Evolutionary conservation across 1,284 basidiomycete species (phyloP).

Genomic region (Ustilago vetiveriae): DNA sequence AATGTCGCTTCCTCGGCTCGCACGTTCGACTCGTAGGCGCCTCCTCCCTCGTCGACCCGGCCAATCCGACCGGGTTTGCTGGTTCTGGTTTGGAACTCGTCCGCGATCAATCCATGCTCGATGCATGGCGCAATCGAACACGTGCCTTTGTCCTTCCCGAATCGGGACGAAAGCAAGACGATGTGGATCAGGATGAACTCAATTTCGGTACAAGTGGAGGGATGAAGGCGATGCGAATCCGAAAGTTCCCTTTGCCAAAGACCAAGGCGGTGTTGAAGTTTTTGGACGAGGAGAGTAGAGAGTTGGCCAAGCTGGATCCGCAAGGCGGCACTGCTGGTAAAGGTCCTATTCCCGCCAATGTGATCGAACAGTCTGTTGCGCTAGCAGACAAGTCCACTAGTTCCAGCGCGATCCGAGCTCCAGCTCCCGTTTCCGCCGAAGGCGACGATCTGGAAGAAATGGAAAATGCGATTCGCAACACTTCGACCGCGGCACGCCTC

Average conservation of each 20-base stretch:
- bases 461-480: conserved; percentile 47
- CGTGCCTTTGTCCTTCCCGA: conserved; percentile 20
- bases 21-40: conserved; percentile 70
- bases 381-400: conserved; percentile 47
- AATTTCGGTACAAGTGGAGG: conserved; percentile 74
- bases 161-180: conserved; percentile 67
- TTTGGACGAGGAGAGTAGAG: conserved; percentile 45
- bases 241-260: conserved; percentile 52
- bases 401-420: conserved; percentile 5
- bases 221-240: conserved; percentile 36
- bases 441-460: conserved; percentile 50
- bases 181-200: conserved; percentile 75
- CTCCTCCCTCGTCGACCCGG: conserved; percentile 13
- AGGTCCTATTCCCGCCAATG: conserved; percentile 19
- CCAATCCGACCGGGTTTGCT: conserved; percentile 11
- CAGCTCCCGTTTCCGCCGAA: conserved; percentile 73
- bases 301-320: conserved; percentile 24
- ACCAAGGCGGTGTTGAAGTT: conserved; percentile 48
- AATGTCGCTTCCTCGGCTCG: conserved; percentile 87
- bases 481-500: conserved; percentile 7
- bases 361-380: conserved; percentile 17
- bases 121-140: conserved; percentile 30
- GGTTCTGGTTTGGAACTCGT: conserved; percentile 67
- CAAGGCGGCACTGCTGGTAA: conserved; percentile 30
- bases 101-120: conserved; percentile 73